Evolutionary conservation across 1,284 basidiomycete genomes (phyloP).

Genomic region (Volvariella volvacea): DNA sequence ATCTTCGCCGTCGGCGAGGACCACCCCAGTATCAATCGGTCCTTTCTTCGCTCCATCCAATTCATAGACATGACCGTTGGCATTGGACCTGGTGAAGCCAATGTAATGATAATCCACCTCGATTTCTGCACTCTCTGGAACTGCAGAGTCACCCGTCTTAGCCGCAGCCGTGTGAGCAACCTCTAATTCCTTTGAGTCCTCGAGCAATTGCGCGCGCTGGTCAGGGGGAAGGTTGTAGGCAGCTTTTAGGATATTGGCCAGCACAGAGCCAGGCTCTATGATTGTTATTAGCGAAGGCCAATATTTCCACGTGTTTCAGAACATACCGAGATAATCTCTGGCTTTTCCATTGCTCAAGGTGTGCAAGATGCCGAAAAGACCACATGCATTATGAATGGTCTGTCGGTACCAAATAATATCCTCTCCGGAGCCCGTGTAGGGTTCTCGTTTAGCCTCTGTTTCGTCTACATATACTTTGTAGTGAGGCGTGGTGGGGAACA

Average conservation of each 20-base stretch:
- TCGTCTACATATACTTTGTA: conserved; percentile 15
- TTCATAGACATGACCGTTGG: conserved; percentile 23
- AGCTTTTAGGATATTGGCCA: conserved; percentile 18
- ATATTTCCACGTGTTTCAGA: background rate
- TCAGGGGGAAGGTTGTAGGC: conserved; percentile 18
- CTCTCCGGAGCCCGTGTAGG: conserved; percentile 24
- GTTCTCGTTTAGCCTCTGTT: conserved; percentile 15
- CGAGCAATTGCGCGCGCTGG: conserved; percentile 22
- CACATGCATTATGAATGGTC: conserved; percentile 28
- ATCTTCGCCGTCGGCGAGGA: conserved; percentile 18
- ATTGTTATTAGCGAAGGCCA: background rate
- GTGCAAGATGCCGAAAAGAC: conserved; percentile 27
- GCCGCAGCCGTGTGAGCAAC: conserved; percentile 21
- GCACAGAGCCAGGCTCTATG: conserved; percentile 18
- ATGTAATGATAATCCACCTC: conserved; percentile 25
- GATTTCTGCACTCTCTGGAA: conserved; percentile 18
- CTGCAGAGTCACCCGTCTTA: conserved; percentile 17
- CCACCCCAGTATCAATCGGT: conserved; percentile 21
- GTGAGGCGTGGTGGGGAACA: conserved; percentile 27
- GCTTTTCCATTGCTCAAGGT: conserved; percentile 21
- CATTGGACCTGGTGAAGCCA: conserved; percentile 23
- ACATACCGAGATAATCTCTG: conserved; percentile 18
- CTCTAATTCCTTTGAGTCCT: conserved; percentile 23
- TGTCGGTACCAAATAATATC: conserved; percentile 27
- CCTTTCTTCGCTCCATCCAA: conserved; percentile 28